Base-by-base conservation (phyloP, 768 basidiomycete species). In the Naematelia encephala region DNA sequence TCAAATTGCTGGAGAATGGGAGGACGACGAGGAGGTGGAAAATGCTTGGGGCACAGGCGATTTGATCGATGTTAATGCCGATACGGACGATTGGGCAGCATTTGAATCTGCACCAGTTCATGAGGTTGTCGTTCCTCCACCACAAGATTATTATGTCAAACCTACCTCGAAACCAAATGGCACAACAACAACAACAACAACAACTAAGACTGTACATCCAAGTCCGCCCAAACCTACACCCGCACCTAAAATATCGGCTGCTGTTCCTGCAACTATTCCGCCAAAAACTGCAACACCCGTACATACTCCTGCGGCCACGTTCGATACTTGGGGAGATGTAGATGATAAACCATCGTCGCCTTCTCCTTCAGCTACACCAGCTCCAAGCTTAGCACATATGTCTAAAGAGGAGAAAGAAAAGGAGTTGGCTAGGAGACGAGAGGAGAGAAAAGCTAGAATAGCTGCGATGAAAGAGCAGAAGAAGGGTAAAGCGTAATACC, bases 21-120 rank as follows among this genome's bases (percentile, higher is more conserved):
- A 73, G 21, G 75, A 71, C 26, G 82, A 77, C 34, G 86, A 87
- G 13, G 86, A 86, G 60, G 82, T 80, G 3, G 81, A 80, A 8
- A 74, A 77, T 69, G 83, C 82, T 0, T 90, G 89, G 89, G 88
- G 85, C 1, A 86, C 83, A 5, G 74, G 70, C n/a, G 89, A 97
- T 75, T 76, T 97, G 57, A 94, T 97, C 74, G 92, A 99, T 70
- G 86, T 97, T 3, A 87, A 91, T 69, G 91, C 89, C 0, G 93
- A 98, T 67, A 84, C 86, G 23, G 93, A 87, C 68, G 94, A 97
- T 72, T 99, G 93, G 93, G 88, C 93, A 89, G 73, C 72, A 87
- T 81, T 91, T 64, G 88, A 90, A 75, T 83, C 83, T 28, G 73
- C 75, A 11, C 69, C 76, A 0, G 56, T 65, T n/a, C 67, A 69